Percentiles rank a stretch among this genome's conserved stretches.
phyloP scores from a whole-genome alignment of 192 early-diverging fungal species.

The Funneliformis geosporum region DNA sequence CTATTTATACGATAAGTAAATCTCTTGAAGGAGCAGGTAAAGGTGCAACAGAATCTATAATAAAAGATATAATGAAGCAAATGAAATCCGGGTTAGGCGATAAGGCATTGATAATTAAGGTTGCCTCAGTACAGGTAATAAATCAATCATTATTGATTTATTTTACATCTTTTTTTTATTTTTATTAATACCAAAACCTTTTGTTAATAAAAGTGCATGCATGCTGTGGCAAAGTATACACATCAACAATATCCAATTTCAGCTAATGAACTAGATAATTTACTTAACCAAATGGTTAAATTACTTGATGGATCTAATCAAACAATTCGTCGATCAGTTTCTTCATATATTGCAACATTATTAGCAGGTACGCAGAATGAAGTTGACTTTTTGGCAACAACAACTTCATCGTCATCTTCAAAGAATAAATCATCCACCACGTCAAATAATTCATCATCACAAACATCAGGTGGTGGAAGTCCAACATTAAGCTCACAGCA shows the following conservation, averaged over 20 bases:
- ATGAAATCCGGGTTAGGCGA: constrained; percentile 67
- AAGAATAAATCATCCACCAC: constrained; percentile 13
- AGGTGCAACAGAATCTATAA: constrained; percentile 64
- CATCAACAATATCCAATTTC: constrained; percentile 49
- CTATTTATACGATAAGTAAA: constrained; percentile 61
- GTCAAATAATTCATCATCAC: not conserved
- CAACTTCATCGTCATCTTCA: not conserved
- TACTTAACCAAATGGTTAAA: constrained; percentile 39
- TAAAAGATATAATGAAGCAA: constrained; percentile 72
- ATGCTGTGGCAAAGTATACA: constrained; percentile 2
- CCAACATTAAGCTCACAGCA: not conserved
- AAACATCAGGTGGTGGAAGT: constrained; percentile 24
- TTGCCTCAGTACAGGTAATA: constrained; percentile 65
- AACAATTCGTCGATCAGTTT: constrained; percentile 41
- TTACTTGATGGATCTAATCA: constrained; percentile 46
- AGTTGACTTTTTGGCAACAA: not conserved
- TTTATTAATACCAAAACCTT: not conserved
- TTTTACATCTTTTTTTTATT: not conserved
- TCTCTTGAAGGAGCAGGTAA: constrained; percentile 76
- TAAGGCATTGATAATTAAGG: constrained; percentile 69
- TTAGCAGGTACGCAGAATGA: constrained; percentile 30
- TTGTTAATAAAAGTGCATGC: constrained; percentile 10
- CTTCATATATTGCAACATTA: constrained; percentile 41
- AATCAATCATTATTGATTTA: not conserved
- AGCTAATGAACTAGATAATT: constrained; percentile 38